Evolutionary conservation across 2,329 filamentous ascomycete species (phyloP), one percentile per base, ranked within the genome.

Genomic region (Biscogniauxia sp.): DNA sequence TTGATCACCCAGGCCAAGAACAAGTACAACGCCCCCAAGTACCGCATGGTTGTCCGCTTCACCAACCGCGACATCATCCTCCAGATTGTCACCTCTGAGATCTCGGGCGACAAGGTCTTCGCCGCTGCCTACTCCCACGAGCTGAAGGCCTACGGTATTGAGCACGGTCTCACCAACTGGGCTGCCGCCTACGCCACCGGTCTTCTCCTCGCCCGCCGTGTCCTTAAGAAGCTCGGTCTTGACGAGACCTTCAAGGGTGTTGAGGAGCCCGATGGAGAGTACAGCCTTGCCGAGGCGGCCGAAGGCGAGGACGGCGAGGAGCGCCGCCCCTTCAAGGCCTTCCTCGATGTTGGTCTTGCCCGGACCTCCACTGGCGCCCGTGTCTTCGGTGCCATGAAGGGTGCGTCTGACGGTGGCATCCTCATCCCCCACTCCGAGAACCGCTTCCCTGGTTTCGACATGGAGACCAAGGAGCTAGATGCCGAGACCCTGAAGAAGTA

Each of bases 11-110:
- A 99, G 88, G 95, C 95, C 84, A 99, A 98, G 92, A 99, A 99
- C 92, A 99, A 99, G 91, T 99, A 98, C 91, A 96, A 96, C 84
- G 91, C 95, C 68, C 95, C 95, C 83, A 99, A 99, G 89, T 98
- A 99, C 90, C 92, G 95, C 78, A 90, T 99, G 77, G 95, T 99
- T 72, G 92, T 99, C 79, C 95, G 95, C 80, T 97, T 96, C 90
- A 96, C 92, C 87, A 96, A 98, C 90, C 92, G 93, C 82, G 94
- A 99, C 87, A 96, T 98, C 85, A 91, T 98, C 84, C 89, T 88
- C 84, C 95, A 99, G 86, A 95, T 99, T 79, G 88, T 99, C 79
- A 90, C 87, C 78, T 96, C 95, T 64, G 95, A 99, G 87, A 91
- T 99, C 84, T 88, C 86, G 71, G 95, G 95, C 77, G 95, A 99